Evolutionary conservation across 176 grass and related monocot genomes (phyloP).

Genomic region (Paspalum vaginatum): DNA sequence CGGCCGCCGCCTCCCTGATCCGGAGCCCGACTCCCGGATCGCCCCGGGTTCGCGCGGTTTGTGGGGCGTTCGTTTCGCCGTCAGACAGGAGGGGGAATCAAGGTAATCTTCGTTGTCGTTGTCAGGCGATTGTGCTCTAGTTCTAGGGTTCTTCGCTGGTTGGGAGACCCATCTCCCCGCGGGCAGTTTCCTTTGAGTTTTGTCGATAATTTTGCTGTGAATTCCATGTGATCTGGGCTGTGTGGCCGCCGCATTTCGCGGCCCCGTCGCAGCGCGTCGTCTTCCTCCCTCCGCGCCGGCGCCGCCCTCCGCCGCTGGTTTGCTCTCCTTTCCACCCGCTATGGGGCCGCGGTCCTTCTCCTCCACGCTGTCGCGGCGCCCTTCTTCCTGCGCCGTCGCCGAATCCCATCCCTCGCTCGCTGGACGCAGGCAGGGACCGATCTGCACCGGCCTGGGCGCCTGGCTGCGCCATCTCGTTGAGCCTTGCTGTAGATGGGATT

Average conservation of each 20-base stretch:
- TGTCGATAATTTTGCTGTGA: background rate
- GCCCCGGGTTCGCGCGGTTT: slow-evolving; percentile 11
- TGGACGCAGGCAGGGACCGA: background rate
- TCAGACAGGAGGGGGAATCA: background rate
- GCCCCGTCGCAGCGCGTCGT: background rate
- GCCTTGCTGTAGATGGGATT: background rate
- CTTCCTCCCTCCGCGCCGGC: background rate
- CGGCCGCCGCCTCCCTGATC: slow-evolving; percentile 10
- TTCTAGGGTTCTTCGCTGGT: slow-evolving; percentile 7
- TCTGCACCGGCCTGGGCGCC: background rate
- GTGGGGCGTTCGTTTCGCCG: background rate
- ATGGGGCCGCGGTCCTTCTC: background rate
- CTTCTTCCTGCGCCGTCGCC: background rate
- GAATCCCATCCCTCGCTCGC: background rate
- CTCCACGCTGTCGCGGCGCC: background rate
- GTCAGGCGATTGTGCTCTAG: background rate
- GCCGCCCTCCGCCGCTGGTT: background rate
- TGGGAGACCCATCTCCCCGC: background rate
- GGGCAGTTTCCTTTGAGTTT: background rate
- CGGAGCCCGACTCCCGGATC: background rate
- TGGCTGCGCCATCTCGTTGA: background rate
- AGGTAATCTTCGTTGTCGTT: slow-evolving; percentile 3
- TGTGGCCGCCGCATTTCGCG: background rate
- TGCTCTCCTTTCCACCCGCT: background rate
- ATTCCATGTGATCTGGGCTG: background rate